A percentile compares a stretch with the other conserved stretches of the same genome.
Evolutionary conservation across 192 early-diverging fungal species (phyloP).

Genomic region (Coemansia sp.): DNA sequence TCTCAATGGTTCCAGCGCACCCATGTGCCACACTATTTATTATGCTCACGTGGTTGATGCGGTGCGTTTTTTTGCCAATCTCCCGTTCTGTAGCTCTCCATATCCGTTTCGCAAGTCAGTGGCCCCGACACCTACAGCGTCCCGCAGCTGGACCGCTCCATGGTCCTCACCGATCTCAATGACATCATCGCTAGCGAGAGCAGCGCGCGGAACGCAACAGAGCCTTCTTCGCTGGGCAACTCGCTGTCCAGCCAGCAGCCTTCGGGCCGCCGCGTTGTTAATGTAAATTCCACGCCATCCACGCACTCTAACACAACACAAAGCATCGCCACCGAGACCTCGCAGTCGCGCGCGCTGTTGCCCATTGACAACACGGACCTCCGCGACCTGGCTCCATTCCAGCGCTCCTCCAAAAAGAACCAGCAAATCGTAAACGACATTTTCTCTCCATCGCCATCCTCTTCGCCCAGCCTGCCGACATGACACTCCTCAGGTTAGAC

Average conservation of each 20-base stretch:
- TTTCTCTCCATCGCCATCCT: slow-evolving; percentile 20
- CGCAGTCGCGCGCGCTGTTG: slow-evolving; percentile 47
- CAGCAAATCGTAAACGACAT: slow-evolving; percentile 51
- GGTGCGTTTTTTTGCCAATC: neutral
- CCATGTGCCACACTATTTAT: neutral
- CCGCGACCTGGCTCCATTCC: slow-evolving; percentile 52
- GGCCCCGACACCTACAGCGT: slow-evolving; percentile 35
- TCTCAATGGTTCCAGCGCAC: neutral
- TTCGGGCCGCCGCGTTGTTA: slow-evolving; percentile 6
- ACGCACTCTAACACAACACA: slow-evolving; percentile 37
- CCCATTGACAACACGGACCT: slow-evolving; percentile 55
- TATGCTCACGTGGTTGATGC: neutral
- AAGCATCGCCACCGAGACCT: slow-evolving; percentile 48
- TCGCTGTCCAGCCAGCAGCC: slow-evolving; percentile 39
- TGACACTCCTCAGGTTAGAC: neutral
- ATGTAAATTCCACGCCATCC: slow-evolving; percentile 30
- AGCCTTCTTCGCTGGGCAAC: slow-evolving; percentile 38
- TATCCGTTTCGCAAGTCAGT: slow-evolving; percentile 27
- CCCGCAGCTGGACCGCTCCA: slow-evolving; percentile 45
- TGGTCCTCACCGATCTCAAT: slow-evolving; percentile 53
- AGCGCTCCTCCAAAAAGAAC: slow-evolving; percentile 51
- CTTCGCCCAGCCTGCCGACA: slow-evolving; percentile 32
- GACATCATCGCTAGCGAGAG: slow-evolving; percentile 47
- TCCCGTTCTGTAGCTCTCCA: slow-evolving; percentile 42
- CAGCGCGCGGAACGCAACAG: slow-evolving; percentile 23